phyloP scores from a whole-genome alignment of 257 asterid species.

The Paraleonurus japonicus region DNA sequence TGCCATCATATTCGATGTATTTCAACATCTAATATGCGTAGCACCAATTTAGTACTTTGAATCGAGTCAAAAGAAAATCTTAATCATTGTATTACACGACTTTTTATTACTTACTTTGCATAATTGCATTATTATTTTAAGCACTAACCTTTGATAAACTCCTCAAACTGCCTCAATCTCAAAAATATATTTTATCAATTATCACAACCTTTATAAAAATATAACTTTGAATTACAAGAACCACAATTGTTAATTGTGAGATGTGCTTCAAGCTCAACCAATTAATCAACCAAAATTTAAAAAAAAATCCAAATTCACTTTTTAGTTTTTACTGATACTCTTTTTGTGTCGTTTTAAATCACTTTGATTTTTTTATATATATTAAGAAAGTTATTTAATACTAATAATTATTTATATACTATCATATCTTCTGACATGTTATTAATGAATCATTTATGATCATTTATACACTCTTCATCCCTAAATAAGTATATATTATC shows the following conservation, averaged over 20 bases:
- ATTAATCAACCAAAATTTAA: not conserved
- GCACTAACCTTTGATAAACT: not conserved
- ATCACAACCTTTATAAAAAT: not conserved
- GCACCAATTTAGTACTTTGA: not conserved
- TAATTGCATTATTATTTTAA: too few relatives aligned
- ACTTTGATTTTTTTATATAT: too few relatives aligned
- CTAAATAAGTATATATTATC: too few relatives aligned
- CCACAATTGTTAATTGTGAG: not conserved
- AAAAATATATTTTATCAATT: not conserved
- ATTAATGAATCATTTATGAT: too few relatives aligned
- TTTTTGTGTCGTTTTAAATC: too few relatives aligned
- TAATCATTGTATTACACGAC: not conserved
- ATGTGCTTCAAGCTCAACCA: not conserved
- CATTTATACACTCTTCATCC: too few relatives aligned
- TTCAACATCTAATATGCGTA: not conserved
- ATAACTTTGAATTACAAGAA: not conserved
- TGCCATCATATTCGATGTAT: not conserved
- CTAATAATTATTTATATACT: too few relatives aligned
- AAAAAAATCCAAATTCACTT: not conserved
- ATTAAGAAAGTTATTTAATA: too few relatives aligned
- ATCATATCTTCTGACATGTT: too few relatives aligned
- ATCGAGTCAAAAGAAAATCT: not conserved
- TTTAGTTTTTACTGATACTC: too few relatives aligned
- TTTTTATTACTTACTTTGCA: not conserved
- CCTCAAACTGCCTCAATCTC: not conserved